Conservation (phyloP, 768 basidiomycete species). For the Termitomyces sp. region DNA sequence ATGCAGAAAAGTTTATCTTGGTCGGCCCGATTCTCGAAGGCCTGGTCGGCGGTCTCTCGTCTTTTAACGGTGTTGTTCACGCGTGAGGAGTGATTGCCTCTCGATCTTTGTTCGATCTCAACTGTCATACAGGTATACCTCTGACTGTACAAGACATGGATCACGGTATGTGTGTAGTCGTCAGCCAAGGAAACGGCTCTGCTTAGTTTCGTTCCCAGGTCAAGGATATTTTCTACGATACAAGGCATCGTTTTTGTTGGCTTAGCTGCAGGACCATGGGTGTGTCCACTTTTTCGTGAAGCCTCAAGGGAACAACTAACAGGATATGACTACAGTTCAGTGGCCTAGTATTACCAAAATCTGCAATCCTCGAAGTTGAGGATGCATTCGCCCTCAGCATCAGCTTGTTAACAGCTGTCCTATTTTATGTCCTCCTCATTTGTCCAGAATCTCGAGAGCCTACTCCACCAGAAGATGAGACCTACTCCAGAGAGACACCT, state of each 20-base stretch:
- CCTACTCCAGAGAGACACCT: slow-evolving; percentile 17
- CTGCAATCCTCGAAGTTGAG: slow-evolving; percentile 48
- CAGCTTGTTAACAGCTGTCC: slow-evolving; percentile 29
- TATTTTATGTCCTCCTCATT: slow-evolving; percentile 39
- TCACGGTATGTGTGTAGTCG: slow-evolving; percentile 31
- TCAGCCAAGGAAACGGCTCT: not conserved
- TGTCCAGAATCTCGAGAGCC: slow-evolving; percentile 53
- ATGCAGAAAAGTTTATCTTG: slow-evolving; percentile 73
- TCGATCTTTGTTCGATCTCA: slow-evolving; percentile 23
- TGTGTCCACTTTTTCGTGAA: slow-evolving; percentile 36
- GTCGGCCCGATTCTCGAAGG: slow-evolving; percentile 81
- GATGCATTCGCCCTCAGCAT: slow-evolving; percentile 42
- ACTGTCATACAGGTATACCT: slow-evolving; percentile 41
- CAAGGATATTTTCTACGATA: slow-evolving; percentile 58
- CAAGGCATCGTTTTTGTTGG: slow-evolving; percentile 78
- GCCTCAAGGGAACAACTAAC: not conserved
- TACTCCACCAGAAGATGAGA: slow-evolving; percentile 14
- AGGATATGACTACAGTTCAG: slow-evolving; percentile 27
- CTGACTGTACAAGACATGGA: slow-evolving; percentile 50
- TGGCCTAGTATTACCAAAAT: slow-evolving; percentile 54
- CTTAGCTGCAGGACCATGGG: slow-evolving; percentile 73
- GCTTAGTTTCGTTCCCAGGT: slow-evolving; percentile 22
- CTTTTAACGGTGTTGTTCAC: slow-evolving; percentile 66
- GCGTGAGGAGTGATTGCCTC: slow-evolving; percentile 50
- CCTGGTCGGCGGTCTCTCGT: slow-evolving; percentile 64